Evolutionary conservation across 352 stramenopile species (phyloP).

Genomic region (Thalassiosira sp.): DNA sequence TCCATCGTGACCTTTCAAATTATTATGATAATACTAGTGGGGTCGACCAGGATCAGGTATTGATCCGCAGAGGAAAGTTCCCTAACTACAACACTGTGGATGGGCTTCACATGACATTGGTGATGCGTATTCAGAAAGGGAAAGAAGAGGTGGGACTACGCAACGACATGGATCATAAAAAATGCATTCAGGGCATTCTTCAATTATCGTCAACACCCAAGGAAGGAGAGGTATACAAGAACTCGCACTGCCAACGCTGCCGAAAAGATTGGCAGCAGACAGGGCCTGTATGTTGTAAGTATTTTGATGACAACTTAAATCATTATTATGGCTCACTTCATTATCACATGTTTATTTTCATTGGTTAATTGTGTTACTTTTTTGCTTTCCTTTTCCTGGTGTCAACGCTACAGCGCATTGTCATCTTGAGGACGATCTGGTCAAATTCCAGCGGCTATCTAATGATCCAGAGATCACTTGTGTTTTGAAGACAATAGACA

Average conservation of each 20-base stretch:
- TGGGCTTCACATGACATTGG: conserved; percentile 50
- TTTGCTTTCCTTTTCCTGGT: conserved; percentile 29
- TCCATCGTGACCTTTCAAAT: conserved; percentile 43
- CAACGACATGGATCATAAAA: conserved; percentile 17
- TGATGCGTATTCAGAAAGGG: conserved; percentile 40
- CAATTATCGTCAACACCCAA: conserved; percentile 18
- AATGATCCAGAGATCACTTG: conserved; percentile 40
- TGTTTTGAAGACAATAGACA: conserved; percentile 24
- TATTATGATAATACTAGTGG: conserved; percentile 26
- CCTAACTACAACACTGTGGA: conserved; percentile 52
- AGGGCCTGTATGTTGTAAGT: conserved; percentile 44
- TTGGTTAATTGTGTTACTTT: background rate
- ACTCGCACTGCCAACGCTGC: conserved; percentile 48
- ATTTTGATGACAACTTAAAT: too few relatives aligned
- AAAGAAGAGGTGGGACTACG: conserved; percentile 16
- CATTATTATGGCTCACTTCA: too few relatives aligned
- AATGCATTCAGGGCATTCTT: conserved; percentile 26
- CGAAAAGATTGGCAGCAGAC: conserved; percentile 50
- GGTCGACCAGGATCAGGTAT: conserved; percentile 5
- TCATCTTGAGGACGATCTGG: conserved; percentile 32
- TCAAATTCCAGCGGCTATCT: conserved; percentile 14
- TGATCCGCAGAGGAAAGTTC: conserved; percentile 53
- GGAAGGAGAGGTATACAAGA: conserved; percentile 38
- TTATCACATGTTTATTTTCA: background rate
- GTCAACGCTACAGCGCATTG: conserved; percentile 14